phyloP scores from a whole-genome alignment of 352 stramenopile species.

The Globisporangium ultimum region DNA sequence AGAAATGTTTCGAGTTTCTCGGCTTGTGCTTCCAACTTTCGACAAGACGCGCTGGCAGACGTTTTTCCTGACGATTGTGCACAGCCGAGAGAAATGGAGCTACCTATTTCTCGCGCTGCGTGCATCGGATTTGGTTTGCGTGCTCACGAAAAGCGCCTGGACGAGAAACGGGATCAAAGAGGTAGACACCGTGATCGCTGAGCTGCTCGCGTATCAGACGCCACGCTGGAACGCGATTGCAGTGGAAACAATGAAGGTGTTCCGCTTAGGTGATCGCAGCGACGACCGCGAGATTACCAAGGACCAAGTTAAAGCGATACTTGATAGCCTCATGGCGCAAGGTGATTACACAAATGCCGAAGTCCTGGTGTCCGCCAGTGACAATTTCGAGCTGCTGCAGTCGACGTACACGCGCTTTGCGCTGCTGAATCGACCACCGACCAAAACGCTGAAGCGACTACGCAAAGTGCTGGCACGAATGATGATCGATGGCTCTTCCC shows the following conservation, averaged over 20 bases:
- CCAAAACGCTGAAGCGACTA: conserved; percentile 53
- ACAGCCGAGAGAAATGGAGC: conserved; percentile 27
- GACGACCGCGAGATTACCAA: not conserved
- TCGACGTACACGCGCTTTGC: conserved; percentile 27
- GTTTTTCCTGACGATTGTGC: conserved; percentile 24
- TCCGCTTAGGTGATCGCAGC: conserved; percentile 10
- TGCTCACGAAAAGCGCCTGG: not conserved
- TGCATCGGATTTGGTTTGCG: conserved; percentile 24
- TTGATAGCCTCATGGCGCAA: conserved; percentile 30
- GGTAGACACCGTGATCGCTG: conserved; percentile 16
- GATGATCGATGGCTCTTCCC: too few species aligned
- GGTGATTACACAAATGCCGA: conserved; percentile 52
- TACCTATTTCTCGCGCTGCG: conserved; percentile 47
- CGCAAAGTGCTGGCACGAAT: conserved; percentile 18
- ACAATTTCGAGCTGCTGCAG: conserved; percentile 27
- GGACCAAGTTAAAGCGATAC: conserved; percentile 13
- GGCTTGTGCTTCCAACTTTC: conserved; percentile 3
- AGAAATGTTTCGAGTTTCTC: conserved; percentile 1
- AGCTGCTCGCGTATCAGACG: conserved; percentile 23
- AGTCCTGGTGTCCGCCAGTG: conserved; percentile 20
- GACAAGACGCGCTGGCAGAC: conserved; percentile 1
- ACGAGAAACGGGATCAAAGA: conserved; percentile 4
- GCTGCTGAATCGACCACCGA: conserved; percentile 27
- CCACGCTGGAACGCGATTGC: conserved; percentile 45
- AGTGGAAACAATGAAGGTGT: conserved; percentile 44